Evolutionary conservation across 139 green algal species (phyloP).

Genomic region (Auxenochlorella pyrenoidosa): DNA sequence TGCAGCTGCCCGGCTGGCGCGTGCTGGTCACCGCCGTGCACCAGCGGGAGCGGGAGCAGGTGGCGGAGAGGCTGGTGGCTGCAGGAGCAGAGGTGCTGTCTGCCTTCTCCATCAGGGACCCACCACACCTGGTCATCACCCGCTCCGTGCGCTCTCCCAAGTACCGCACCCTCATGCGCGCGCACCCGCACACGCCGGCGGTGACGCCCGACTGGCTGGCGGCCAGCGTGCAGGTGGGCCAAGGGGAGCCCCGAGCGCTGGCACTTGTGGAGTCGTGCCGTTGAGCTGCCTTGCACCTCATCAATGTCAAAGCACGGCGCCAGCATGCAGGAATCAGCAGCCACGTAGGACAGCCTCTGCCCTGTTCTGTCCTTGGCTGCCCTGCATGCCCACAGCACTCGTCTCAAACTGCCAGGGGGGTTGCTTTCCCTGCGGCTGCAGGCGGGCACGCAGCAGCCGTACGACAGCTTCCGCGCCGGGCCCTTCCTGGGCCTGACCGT

Average conservation of each 20-base stretch:
- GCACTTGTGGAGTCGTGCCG: too few relatives aligned
- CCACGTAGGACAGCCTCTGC: too few relatives aligned
- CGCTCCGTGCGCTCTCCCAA: slow-evolving; percentile 32
- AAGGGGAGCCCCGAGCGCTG: too few relatives aligned
- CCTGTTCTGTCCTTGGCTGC: too few relatives aligned
- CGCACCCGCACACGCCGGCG: slow-evolving; percentile 23
- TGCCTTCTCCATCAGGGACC: slow-evolving; percentile 11
- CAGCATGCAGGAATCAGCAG: too few relatives aligned
- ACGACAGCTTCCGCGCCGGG: slow-evolving; percentile 15
- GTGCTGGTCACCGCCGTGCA: slow-evolving; percentile 40
- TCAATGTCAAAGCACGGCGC: too few relatives aligned
- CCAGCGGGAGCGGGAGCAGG: slow-evolving; percentile 29
- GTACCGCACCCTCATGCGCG: slow-evolving; percentile 31
- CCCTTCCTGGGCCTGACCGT: slow-evolving; percentile 39
- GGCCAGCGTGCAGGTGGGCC: slow-evolving; percentile 10
- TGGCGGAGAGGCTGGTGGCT: not conserved
- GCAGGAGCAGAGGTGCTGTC: slow-evolving; percentile 17
- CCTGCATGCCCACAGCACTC: not conserved
- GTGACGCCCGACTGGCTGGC: slow-evolving; percentile 48
- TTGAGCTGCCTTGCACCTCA: too few relatives aligned
- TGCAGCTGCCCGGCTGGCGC: slow-evolving; percentile 3
- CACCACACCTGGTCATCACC: slow-evolving; percentile 46
- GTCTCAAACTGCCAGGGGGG: not conserved
- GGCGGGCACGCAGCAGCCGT: slow-evolving; percentile 10
- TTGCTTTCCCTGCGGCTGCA: not conserved